Percentiles rank a stretch among this genome's conserved stretches.
phyloP scores from a whole-genome alignment of 257 asterid genomes.

The Oldenlandia corymbosa region DNA sequence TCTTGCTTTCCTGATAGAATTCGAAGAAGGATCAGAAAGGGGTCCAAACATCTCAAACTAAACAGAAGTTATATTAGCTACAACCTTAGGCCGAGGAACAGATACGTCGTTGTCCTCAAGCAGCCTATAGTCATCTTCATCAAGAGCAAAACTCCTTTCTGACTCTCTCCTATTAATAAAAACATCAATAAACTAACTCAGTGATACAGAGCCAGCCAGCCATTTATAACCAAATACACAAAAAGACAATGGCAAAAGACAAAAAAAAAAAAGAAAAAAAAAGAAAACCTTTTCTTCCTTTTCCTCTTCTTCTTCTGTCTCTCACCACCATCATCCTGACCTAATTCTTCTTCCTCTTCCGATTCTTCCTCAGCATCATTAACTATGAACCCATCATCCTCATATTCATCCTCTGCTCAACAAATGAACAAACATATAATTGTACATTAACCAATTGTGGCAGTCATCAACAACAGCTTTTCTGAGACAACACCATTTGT shows the following conservation, averaged over 20 bases:
- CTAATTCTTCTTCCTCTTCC: conserved; percentile 72
- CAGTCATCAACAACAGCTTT: background rate
- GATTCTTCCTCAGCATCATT: conserved; percentile 67
- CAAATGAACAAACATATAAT: conserved; percentile 8
- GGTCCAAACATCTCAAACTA: too few relatives aligned
- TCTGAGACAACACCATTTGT: too few relatives aligned
- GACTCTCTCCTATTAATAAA: conserved; percentile 47
- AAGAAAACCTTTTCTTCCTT: conserved; percentile 75
- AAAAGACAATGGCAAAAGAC: background rate
- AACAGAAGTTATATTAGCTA: conserved; percentile 10
- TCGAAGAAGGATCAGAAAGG: conserved; percentile 10
- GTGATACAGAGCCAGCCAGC: background rate
- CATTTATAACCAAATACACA: too few relatives aligned
- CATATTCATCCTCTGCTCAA: conserved; percentile 74
- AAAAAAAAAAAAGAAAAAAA: background rate
- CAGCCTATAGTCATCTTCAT: conserved; percentile 90
- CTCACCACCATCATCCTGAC: conserved; percentile 64
- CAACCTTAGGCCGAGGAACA: conserved; percentile 75
- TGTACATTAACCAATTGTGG: background rate
- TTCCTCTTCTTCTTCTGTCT: conserved; percentile 83
- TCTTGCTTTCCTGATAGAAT: conserved; percentile 52
- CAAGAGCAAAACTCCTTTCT: conserved; percentile 60
- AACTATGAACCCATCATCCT: conserved; percentile 93
- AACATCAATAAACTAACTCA: conserved; percentile 1
- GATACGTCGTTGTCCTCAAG: conserved; percentile 86